These are phyloP conservation scores for Diaporthe amygdali DNA, from an alignment of 2,329 filamentous ascomycete species.

Conservation along the genomic window DNA sequence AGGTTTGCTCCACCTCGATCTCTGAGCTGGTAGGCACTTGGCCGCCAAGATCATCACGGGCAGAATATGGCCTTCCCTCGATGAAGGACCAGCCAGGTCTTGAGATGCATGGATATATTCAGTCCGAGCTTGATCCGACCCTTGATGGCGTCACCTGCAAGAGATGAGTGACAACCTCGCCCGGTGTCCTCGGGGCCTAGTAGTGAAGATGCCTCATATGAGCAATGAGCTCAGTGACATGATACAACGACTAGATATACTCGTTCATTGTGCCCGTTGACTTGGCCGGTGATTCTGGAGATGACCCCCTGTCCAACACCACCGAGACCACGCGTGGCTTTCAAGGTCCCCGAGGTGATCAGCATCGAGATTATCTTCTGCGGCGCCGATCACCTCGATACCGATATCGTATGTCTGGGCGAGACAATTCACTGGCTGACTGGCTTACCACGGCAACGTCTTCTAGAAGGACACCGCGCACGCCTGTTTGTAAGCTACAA, in stretches of 20 bases:
- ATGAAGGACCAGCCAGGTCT: background rate
- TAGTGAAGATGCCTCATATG: no score
- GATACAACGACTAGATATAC: background rate
- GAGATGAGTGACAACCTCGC: background rate
- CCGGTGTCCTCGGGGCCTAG: background rate
- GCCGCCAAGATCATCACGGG: background rate
- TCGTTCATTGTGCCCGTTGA: no score
- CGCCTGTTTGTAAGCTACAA: background rate
- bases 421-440: background rate
- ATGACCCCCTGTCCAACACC: background rate
- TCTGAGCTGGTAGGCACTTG: no score
- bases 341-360: background rate
- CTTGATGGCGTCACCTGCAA: background rate
- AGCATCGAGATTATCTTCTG: background rate
- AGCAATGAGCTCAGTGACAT: background rate
- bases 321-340: background rate
- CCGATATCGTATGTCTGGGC: background rate
- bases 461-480: background rate
- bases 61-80: background rate
- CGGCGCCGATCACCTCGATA: background rate
- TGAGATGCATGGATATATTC: background rate
- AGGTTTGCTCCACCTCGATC: background rate
- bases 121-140: background rate
- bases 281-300: background rate
- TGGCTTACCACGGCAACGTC: background rate